Conservation (phyloP, 805 yeast genomes). For the Novakomyces olei region DNA sequence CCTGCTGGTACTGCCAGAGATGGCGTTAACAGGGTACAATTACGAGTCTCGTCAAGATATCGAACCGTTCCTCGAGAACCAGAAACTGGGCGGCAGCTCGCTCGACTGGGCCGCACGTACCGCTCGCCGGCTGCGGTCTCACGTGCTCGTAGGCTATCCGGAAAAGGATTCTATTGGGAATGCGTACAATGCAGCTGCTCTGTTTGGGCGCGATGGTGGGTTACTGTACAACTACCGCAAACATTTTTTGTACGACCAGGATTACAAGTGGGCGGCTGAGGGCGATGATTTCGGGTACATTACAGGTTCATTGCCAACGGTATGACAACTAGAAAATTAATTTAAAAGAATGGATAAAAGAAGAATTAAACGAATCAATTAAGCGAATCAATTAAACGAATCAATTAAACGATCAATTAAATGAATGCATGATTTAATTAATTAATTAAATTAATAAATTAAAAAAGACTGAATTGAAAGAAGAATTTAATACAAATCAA, state of each 20-base stretch:
- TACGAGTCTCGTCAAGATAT: slow-evolving; percentile 29
- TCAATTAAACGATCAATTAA: too few relatives aligned
- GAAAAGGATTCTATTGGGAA: slow-evolving; percentile 20
- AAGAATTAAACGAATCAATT: too few relatives aligned
- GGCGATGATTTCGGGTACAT: slow-evolving; percentile 47
- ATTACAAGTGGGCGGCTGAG: slow-evolving; percentile 54
- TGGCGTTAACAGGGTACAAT: slow-evolving; percentile 54
- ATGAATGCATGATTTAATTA: neutral
- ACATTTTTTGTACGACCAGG: slow-evolving; percentile 54
- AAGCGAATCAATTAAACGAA: too few relatives aligned
- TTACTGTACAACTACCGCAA: slow-evolving; percentile 50
- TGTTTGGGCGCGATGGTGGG: slow-evolving; percentile 37
- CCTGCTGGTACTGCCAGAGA: slow-evolving; percentile 58
- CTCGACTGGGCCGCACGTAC: slow-evolving; percentile 32
- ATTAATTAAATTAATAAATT: too few relatives aligned
- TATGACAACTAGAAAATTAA: too few relatives aligned
- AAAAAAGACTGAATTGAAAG: too few relatives aligned
- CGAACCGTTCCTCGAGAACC: slow-evolving; percentile 33
- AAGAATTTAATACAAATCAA: too few relatives aligned
- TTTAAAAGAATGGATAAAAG: too few relatives aligned
- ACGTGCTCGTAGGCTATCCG: slow-evolving; percentile 53
- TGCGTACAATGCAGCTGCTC: slow-evolving; percentile 45
- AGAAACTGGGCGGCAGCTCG: slow-evolving; percentile 23
- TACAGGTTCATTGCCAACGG: too few relatives aligned
- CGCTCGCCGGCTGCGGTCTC: slow-evolving; percentile 8